A percentile compares a stretch with the other conserved stretches of the same genome.
Evolutionary conservation across 129 eudicot species (phyloP).

Genomic region (Calendula officinalis): DNA sequence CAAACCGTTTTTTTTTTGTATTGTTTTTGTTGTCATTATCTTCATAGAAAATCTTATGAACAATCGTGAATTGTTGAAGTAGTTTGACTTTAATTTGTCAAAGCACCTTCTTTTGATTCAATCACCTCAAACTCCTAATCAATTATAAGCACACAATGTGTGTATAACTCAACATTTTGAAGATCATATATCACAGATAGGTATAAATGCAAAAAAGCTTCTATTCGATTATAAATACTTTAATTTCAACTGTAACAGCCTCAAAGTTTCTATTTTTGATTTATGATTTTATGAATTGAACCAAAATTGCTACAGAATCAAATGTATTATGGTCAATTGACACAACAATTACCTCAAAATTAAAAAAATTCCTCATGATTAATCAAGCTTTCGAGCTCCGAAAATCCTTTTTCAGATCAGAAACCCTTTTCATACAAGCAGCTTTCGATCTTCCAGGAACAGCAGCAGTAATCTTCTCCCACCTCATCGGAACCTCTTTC

Average conservation of each 20-base stretch:
- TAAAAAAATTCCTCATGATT: background rate
- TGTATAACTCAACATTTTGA: too few species aligned
- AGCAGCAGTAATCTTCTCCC: conserved; percentile 98
- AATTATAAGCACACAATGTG: too few species aligned
- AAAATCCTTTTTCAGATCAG: conserved; percentile 78
- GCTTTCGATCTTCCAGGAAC: conserved; percentile 79
- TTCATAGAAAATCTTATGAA: too few species aligned
- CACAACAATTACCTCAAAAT: conserved; percentile 28
- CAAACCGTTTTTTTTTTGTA: too few species aligned
- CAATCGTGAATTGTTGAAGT: too few species aligned
- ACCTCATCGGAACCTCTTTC: conserved; percentile 80
- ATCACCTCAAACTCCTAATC: too few species aligned
- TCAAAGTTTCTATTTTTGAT: background rate
- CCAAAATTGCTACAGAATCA: conserved; percentile 22
- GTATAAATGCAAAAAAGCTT: too few species aligned
- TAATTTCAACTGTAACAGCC: background rate
- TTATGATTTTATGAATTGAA: conserved; percentile 13
- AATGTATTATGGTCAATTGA: background rate
- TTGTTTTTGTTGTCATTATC: too few species aligned
- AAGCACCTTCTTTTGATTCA: too few species aligned
- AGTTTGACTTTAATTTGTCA: too few species aligned
- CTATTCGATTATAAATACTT: too few species aligned
- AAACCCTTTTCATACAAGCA: conserved; percentile 74
- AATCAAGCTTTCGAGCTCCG: conserved; percentile 67
- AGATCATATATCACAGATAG: too few species aligned